These are phyloP conservation scores for Suillus alpinus DNA, from an alignment of 768 basidiomycete genomes.

Conservation along the genomic window DNA sequence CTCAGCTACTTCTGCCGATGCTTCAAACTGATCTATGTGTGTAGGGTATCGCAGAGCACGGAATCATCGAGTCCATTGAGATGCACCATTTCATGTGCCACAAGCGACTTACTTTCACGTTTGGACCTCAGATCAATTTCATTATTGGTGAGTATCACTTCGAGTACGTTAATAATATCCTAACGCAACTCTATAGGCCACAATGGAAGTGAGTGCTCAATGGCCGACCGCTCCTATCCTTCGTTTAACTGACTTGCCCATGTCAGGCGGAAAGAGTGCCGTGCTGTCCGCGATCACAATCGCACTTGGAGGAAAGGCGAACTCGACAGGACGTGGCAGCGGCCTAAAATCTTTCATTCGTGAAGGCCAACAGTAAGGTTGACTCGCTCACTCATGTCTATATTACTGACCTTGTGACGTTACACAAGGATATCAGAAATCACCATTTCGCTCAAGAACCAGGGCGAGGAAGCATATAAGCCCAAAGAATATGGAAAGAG, in stretches of 20 bases:
- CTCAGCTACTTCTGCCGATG: constrained; percentile 32
- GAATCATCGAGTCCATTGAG: constrained; percentile 83
- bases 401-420: constrained; percentile 1
- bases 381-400: background rate
- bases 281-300: constrained; percentile 90
- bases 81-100: constrained; percentile 98
- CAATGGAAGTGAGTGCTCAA: constrained; percentile 75
- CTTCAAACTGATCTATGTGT: background rate
- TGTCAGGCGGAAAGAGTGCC: constrained; percentile 89
- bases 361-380: constrained; percentile 74
- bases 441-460: constrained; percentile 80
- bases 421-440: constrained; percentile 63
- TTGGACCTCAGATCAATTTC: constrained; percentile 95
- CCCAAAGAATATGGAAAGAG: constrained; percentile 82
- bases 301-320: constrained; percentile 91
- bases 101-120: constrained; percentile 73
- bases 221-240: background rate
- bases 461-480: constrained; percentile 86
- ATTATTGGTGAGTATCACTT: constrained; percentile 67
- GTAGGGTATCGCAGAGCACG: constrained; percentile 80
- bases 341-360: constrained; percentile 85
- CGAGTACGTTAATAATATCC: background rate
- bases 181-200: constrained; percentile 51
- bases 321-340: constrained; percentile 83
- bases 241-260: background rate